Evolutionary conservation across 1,284 basidiomycete species (phyloP), one percentile per base, ranked within the genome.

Genomic region (Trichosporon coremiiforme): DNA sequence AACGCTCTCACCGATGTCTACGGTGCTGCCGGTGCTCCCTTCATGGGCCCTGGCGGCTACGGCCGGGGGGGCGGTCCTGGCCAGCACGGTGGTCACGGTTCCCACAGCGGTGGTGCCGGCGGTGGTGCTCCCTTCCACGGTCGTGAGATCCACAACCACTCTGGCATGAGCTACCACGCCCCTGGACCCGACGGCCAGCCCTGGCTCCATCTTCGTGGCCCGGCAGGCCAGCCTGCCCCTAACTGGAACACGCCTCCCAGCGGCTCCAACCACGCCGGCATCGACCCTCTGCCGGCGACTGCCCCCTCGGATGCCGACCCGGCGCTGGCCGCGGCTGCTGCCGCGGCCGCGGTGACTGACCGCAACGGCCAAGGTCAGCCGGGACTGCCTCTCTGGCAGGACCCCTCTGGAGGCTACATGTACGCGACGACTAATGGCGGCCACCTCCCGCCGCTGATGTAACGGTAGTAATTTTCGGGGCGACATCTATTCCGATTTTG

Each of bases 1-100:
- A 84, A 83, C 76, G 82, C 82, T 36, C 77, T 84, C 67, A 81
- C 80, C 68, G 83, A 84, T 63, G 80, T 82, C 38, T 84, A 84
- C 76, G 83, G 82, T 35, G 76, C 77, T 25, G 75, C 75, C 41
- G 75, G 75, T n/a, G 70, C 66, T 22, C 79, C 79, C 7, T 81
- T 78, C 77, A 75, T 80, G 71, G 72, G 73, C 36, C 73, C 72
- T 35, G 68, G 69, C n/a, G 76, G 73, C 55, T 78, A 76, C 72
- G 75, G 76, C 25, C 68, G 73, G 25, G 68, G 69, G 35, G 66
- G 45, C 3, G 68, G 68, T 45, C 65, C 66, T 38, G 62, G 66
- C 60, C 69, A 47, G 9, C 75, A 70, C 65, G 68, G 36, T 8
- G 70, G 72, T 53, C 68, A 53, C 50, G 62, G 67, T 17, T 67